A percentile compares a stretch with the other conserved stretches of the same genome.
Conservation (phyloP, 441 rosid genomes). For the Capsella rubella region DNA sequence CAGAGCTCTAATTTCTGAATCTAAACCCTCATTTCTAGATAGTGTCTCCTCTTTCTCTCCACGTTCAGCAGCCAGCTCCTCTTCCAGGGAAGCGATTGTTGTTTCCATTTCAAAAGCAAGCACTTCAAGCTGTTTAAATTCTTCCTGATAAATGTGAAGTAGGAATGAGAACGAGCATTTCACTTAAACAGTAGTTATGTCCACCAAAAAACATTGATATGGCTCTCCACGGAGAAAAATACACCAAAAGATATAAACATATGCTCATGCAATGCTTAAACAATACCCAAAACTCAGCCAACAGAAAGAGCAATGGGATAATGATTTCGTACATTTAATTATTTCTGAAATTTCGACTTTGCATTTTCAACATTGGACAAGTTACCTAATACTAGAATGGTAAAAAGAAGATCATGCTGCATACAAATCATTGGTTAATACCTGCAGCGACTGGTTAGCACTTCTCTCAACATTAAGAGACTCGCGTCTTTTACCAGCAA, state of each 20-base stretch:
- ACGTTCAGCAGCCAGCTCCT: constrained; percentile 63
- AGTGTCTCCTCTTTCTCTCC: constrained; percentile 65
- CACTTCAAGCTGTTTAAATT: constrained; percentile 74
- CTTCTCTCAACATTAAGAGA: constrained; percentile 61
- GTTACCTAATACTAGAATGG: constrained; percentile 7
- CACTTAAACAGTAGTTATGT: constrained; percentile 6
- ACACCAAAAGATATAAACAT: constrained; percentile 5
- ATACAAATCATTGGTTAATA: constrained; percentile 38
- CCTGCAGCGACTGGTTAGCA: constrained; percentile 78
- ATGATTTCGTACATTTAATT: constrained; percentile 9
- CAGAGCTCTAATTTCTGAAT: constrained; percentile 61
- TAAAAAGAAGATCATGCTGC: constrained; percentile 5
- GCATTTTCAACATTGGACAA: constrained; percentile 18
- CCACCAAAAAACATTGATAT: constrained; percentile 34
- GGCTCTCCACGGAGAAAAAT: constrained; percentile 7
- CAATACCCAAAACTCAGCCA: constrained; percentile 24
- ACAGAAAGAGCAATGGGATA: not conserved
- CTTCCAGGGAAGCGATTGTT: constrained; percentile 83
- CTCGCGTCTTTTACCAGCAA: constrained; percentile 82
- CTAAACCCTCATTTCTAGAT: constrained; percentile 58
- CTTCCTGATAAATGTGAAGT: constrained; percentile 65
- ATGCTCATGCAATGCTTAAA: constrained; percentile 28
- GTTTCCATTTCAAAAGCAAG: constrained; percentile 95
- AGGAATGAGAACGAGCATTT: constrained; percentile 16
- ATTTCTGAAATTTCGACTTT: constrained; percentile 10